Evolutionary conservation across 2,329 filamentous ascomycete species (phyloP).

Genomic region (Zelopaecilomyces penicillatus): DNA sequence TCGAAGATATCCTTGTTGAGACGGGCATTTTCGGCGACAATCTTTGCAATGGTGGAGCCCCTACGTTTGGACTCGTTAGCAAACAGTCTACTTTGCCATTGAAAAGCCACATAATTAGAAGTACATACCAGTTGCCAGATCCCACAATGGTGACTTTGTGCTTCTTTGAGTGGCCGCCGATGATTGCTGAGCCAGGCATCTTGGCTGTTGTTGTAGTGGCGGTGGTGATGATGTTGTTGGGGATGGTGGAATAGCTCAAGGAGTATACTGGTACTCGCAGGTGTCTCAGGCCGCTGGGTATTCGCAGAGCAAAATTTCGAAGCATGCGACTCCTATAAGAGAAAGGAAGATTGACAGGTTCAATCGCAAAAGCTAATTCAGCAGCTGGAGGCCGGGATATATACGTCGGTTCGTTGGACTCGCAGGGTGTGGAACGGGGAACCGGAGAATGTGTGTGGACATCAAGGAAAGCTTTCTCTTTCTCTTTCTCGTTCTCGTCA

Average conservation of each 20-base stretch:
- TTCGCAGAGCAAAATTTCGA: constrained; percentile 13
- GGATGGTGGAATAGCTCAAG: constrained; percentile 6
- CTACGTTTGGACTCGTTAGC: constrained; percentile 31
- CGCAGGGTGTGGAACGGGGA: too few relatives aligned
- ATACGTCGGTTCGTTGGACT: constrained; percentile 1
- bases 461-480: too few relatives aligned
- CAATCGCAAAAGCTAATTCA: background rate
- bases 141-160: constrained; percentile 93
- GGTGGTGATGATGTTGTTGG: constrained; percentile 11
- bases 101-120: background rate
- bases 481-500: too few relatives aligned
- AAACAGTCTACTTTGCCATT: background rate
- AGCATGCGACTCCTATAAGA: constrained; percentile 14
- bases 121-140: constrained; percentile 82
- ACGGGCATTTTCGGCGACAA: constrained; percentile 84
- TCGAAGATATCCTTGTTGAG: constrained; percentile 76
- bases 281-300: constrained; percentile 10
- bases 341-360: background rate
- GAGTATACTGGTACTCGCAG: constrained; percentile 2
- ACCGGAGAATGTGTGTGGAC: too few relatives aligned
- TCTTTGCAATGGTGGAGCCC: constrained; percentile 96
- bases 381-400: constrained; percentile 14
- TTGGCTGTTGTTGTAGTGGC: constrained; percentile 13
- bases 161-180: constrained; percentile 54
- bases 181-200: constrained; percentile 23